These are phyloP conservation scores for Sindora glabra DNA, from an alignment of 306 rosid genomes.

Conservation along the genomic window DNA sequence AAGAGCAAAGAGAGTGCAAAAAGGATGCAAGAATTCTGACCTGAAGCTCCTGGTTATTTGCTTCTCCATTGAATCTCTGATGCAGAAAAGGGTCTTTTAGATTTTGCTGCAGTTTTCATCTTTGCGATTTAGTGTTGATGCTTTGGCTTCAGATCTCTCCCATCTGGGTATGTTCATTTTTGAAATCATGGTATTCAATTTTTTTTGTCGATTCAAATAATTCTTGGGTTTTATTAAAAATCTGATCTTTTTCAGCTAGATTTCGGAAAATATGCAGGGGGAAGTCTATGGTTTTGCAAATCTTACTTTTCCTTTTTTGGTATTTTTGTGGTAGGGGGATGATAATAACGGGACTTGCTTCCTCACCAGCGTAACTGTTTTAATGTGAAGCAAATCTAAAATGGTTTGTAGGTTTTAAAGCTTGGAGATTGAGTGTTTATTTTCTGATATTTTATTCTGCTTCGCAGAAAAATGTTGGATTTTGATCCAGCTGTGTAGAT, in stretches of 20 bases:
- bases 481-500: constrained; percentile 26
- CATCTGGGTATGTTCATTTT: constrained; percentile 11
- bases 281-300: background rate
- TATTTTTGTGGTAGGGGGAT: background rate
- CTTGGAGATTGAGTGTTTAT: background rate
- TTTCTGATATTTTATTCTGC: constrained; percentile 6
- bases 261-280: background rate
- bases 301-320: background rate
- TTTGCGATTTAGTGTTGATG: constrained; percentile 5
- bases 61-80: constrained; percentile 13
- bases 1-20: background rate
- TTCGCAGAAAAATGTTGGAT: constrained; percentile 25
- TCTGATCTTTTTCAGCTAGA: background rate
- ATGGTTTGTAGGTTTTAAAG: constrained; percentile 6
- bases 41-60: constrained; percentile 22
- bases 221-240: constrained; percentile 10
- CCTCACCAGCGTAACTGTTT: too few species aligned
- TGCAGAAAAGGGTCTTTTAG: background rate
- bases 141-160: constrained; percentile 39
- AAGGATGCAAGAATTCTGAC: constrained; percentile 41
- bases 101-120: constrained; percentile 12
- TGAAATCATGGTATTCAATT: background rate
- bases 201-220: background rate
- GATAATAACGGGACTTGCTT: background rate
- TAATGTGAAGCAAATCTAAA: background rate